Conservation (phyloP, 2,329 filamentous ascomycete genomes). For the Leptographium wingfieldii region DNA sequence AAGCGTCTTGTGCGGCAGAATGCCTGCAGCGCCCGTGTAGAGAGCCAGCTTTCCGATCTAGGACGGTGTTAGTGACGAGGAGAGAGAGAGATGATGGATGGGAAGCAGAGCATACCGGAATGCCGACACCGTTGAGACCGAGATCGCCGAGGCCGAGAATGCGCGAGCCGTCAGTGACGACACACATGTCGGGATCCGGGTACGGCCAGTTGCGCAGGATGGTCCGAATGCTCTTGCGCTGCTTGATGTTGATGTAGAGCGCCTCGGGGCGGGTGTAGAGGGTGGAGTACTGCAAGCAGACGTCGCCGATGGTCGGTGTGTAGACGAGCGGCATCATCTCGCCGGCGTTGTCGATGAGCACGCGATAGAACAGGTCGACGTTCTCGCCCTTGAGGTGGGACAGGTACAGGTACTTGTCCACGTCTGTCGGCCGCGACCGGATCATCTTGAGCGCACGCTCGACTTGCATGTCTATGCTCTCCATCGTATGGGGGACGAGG, state of each 20-base stretch:
- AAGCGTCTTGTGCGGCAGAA: constrained; percentile 74
- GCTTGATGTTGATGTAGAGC: constrained; percentile 90
- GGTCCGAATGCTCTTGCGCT: constrained; percentile 77
- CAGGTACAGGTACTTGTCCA: constrained; percentile 79
- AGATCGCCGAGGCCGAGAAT: constrained; percentile 88
- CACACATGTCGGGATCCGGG: constrained; percentile 81
- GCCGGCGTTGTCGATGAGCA: constrained; percentile 61
- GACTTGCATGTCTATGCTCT: constrained; percentile 47
- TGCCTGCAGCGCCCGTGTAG: constrained; percentile 91
- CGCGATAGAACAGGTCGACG: constrained; percentile 69
- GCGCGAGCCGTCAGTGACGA: constrained; percentile 90
- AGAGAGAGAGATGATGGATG: neutral
- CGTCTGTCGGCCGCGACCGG: constrained; percentile 50
- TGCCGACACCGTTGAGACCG: constrained; percentile 94
- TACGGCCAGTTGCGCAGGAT: constrained; percentile 93
- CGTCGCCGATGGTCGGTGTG: constrained; percentile 86
- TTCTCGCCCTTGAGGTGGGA: constrained; percentile 64
- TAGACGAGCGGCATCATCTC: constrained; percentile 77
- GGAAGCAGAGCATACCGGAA: constrained; percentile 53
- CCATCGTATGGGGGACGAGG: constrained; percentile 51
- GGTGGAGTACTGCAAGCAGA: constrained; percentile 91
- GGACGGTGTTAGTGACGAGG: neutral
- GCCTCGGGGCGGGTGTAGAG: constrained; percentile 92
- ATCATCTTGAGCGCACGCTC: constrained; percentile 63
- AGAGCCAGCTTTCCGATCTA: constrained; percentile 85